These are phyloP conservation scores for Eimeria necatrix DNA, from an alignment of 169 alveolate species.

Conservation along the genomic window DNA sequence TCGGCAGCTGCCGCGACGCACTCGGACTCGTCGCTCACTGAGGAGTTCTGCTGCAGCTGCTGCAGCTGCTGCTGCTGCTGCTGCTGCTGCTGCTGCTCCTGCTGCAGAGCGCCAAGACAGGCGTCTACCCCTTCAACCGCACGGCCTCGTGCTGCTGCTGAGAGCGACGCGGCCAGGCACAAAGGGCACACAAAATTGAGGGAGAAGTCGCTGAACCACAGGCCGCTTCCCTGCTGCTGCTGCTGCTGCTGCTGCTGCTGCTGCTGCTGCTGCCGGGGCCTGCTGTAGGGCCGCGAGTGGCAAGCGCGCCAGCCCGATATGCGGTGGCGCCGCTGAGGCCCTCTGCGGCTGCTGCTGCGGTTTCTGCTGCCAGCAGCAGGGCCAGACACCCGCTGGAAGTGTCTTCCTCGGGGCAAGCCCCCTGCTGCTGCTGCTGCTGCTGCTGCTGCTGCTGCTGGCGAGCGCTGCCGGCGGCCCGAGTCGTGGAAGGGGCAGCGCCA, in stretches of 20 bases:
- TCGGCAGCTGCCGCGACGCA: background rate
- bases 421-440: conserved; percentile 10
- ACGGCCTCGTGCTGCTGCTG: conserved; percentile 36
- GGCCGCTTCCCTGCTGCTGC: conserved; percentile 30
- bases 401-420: background rate
- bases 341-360: conserved; percentile 51
- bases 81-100: conserved; percentile 44
- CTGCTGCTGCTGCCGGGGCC: conserved; percentile 56
- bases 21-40: background rate
- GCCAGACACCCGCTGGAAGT: conserved; percentile 10
- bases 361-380: background rate
- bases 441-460: conserved; percentile 10
- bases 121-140: conserved; percentile 27
- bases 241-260: conserved; percentile 62
- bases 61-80: conserved; percentile 20
- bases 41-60: background rate
- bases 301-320: background rate
- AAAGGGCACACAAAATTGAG: conserved; percentile 10
- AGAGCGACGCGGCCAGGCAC: background rate
- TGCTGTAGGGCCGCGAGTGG: conserved; percentile 2
- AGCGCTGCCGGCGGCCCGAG: conserved; percentile 8
- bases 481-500: conserved; percentile 60
- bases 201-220: conserved; percentile 5
- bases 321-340: conserved; percentile 50
- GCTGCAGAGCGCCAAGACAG: background rate